Percentiles rank a stretch among this genome's conserved stretches.
Conservation (phyloP, 805 yeast genomes). For the Ogataea glucozyma region DNA sequence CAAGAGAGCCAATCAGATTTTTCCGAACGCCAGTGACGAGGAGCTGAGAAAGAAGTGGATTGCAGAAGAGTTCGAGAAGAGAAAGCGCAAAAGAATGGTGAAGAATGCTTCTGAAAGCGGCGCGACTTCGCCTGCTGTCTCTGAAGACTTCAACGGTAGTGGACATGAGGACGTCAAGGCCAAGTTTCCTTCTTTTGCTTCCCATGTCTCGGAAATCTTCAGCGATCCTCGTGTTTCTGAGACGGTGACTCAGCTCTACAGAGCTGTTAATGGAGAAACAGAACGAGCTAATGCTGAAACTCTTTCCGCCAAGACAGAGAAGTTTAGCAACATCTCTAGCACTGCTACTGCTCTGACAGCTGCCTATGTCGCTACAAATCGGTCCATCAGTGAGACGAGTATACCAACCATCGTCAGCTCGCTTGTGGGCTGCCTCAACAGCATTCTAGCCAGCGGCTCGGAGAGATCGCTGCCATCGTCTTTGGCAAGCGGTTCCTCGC, state of each 20-base stretch:
- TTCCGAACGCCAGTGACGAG: slow-evolving; percentile 58
- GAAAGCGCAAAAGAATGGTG: slow-evolving; percentile 61
- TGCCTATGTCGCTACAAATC: slow-evolving; percentile 34
- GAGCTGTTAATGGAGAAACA: slow-evolving; percentile 37
- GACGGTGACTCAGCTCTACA: slow-evolving; percentile 13
- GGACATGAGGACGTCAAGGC: slow-evolving; percentile 11
- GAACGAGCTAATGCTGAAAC: too few relatives aligned
- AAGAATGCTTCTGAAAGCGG: slow-evolving; percentile 25
- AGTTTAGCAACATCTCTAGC: slow-evolving; percentile 25
- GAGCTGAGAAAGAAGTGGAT: slow-evolving; percentile 67
- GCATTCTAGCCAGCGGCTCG: slow-evolving; percentile 5
- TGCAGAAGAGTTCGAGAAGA: slow-evolving; percentile 64
- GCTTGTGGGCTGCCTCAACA: slow-evolving; percentile 20
- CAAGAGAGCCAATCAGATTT: slow-evolving; percentile 66
- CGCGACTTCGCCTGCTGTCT: not conserved
- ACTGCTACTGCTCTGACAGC: slow-evolving; percentile 44
- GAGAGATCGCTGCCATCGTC: not conserved
- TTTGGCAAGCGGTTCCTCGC: not conserved
- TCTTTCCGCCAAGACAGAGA: slow-evolving; percentile 10
- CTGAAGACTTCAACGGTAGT: not conserved
- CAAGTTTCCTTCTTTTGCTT: not conserved
- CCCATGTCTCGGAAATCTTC: slow-evolving; percentile 14
- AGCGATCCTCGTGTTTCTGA: slow-evolving; percentile 16
- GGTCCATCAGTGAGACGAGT: slow-evolving; percentile 19
- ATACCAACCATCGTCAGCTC: slow-evolving; percentile 23